Evolutionary conservation across 768 basidiomycete species (phyloP).

Genomic region (Psilocybe azurescens): DNA sequence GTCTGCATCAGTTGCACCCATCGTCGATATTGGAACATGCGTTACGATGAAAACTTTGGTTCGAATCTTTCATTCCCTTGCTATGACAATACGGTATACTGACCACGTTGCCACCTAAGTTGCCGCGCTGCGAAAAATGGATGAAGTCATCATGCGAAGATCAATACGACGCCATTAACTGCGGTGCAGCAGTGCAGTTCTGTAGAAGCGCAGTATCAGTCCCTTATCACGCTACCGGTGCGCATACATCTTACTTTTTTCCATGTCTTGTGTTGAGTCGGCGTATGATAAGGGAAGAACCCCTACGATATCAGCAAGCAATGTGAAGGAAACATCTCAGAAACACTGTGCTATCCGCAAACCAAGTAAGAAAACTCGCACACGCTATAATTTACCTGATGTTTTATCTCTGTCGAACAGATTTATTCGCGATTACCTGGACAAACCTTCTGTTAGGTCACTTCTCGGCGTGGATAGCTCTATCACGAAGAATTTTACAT

Average conservation of each 20-base stretch:
- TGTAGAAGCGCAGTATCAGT: slow-evolving; percentile 59
- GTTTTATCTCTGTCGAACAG: slow-evolving; percentile 32
- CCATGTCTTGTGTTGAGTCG: background rate
- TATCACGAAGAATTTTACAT: slow-evolving; percentile 37
- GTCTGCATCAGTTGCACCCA: slow-evolving; percentile 49
- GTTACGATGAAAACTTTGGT: slow-evolving; percentile 67
- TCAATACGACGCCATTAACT: slow-evolving; percentile 66
- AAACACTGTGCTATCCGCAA: slow-evolving; percentile 62
- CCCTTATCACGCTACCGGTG: slow-evolving; percentile 46
- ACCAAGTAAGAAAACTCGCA: slow-evolving; percentile 33
- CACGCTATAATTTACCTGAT: no score
- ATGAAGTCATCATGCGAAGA: slow-evolving; percentile 64
- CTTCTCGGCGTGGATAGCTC: slow-evolving; percentile 67
- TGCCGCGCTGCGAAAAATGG: slow-evolving; percentile 68
- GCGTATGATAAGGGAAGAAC: slow-evolving; percentile 43
- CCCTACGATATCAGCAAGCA: slow-evolving; percentile 73
- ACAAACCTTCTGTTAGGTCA: slow-evolving; percentile 55
- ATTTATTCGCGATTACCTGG: slow-evolving; percentile 64
- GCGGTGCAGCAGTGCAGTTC: slow-evolving; percentile 64
- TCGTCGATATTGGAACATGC: slow-evolving; percentile 50
- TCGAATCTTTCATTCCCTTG: slow-evolving; percentile 22
- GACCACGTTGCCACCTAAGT: slow-evolving; percentile 33
- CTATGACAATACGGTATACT: background rate
- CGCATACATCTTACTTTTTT: slow-evolving; percentile 19
- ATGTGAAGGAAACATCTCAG: slow-evolving; percentile 54